These are phyloP conservation scores for Cochlearia excelsa DNA, from an alignment of 345 rosid genomes.

Conservation along the genomic window DNA sequence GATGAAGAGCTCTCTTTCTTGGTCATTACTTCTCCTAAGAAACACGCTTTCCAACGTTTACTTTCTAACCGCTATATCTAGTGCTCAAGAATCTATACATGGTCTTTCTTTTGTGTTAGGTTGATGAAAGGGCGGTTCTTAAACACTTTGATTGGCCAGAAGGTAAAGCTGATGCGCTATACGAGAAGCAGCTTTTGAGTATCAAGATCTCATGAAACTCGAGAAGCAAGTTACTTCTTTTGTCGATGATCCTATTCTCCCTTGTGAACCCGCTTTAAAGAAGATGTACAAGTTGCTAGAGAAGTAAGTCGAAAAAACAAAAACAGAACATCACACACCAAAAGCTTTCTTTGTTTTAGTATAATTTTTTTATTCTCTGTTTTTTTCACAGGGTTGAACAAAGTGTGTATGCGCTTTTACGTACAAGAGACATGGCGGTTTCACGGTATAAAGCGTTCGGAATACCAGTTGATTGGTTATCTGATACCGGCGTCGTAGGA, in stretches of 20 bases:
- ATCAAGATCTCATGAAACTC: constrained; percentile 67
- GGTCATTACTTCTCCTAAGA: constrained; percentile 34
- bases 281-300: constrained; percentile 79
- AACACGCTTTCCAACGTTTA: background rate
- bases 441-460: constrained; percentile 83
- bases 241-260: constrained; percentile 49
- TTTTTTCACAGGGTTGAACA: constrained; percentile 66
- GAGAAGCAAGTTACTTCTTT: constrained; percentile 60
- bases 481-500: constrained; percentile 87
- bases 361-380: background rate
- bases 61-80: background rate
- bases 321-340: background rate
- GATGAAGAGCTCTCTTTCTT: constrained; percentile 82
- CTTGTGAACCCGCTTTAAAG: constrained; percentile 58
- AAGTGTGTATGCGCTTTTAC: constrained; percentile 82
- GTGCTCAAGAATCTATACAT: background rate
- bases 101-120: constrained; percentile 30
- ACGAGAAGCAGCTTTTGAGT: constrained; percentile 81
- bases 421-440: constrained; percentile 94
- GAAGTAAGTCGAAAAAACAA: constrained; percentile 41
- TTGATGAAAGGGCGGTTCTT: constrained; percentile 74
- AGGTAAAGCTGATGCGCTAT: constrained; percentile 65
- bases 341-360: constrained; percentile 7
- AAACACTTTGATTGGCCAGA: constrained; percentile 84
- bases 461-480: constrained; percentile 81